These are phyloP conservation scores for Lasiosphaeria miniovina DNA, from an alignment of 495 filamentous ascomycete species.

Conservation along the genomic window DNA sequence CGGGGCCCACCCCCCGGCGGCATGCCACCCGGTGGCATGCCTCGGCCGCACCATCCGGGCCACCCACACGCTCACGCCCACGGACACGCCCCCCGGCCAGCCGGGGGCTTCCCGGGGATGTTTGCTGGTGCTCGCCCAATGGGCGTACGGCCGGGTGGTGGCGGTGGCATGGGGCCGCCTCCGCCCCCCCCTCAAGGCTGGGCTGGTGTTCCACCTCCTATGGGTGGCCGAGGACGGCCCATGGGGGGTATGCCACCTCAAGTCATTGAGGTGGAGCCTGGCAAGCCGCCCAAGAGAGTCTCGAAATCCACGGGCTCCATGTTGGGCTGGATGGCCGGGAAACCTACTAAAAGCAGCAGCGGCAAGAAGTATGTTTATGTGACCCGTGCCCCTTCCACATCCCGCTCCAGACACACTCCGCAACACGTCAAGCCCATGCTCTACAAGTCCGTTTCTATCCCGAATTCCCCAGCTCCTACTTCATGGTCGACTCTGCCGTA, in stretches of 20 bases:
- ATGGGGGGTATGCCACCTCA: neutral
- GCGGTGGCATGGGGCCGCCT: neutral
- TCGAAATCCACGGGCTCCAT: conserved; percentile 20
- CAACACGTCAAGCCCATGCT: conserved; percentile 12
- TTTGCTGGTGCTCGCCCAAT: conserved; percentile 8
- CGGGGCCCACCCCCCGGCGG: conserved; percentile 8
- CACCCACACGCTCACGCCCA: conserved; percentile 4
- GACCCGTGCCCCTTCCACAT: conserved; percentile 6
- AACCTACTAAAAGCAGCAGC: conserved; percentile 27
- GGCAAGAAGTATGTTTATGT: conserved; percentile 36
- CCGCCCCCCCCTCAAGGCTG: neutral
- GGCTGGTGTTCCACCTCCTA: conserved; percentile 11
- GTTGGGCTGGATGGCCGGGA: conserved; percentile 39
- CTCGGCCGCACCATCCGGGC: neutral
- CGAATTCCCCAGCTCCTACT: neutral
- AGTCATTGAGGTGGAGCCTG: conserved; percentile 16
- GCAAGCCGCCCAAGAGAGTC: conserved; percentile 11
- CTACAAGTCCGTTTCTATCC: conserved; percentile 15
- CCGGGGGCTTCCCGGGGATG: too few relatives aligned
- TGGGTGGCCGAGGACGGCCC: neutral
- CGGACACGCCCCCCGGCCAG: neutral
- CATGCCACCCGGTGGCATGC: conserved; percentile 11
- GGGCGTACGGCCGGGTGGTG: conserved; percentile 16
- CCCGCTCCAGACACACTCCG: conserved; percentile 6
- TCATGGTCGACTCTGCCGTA: neutral